Evolutionary conservation across 768 basidiomycete genomes (phyloP).

Genomic region (Rhodotorula kratochvilovae): DNA sequence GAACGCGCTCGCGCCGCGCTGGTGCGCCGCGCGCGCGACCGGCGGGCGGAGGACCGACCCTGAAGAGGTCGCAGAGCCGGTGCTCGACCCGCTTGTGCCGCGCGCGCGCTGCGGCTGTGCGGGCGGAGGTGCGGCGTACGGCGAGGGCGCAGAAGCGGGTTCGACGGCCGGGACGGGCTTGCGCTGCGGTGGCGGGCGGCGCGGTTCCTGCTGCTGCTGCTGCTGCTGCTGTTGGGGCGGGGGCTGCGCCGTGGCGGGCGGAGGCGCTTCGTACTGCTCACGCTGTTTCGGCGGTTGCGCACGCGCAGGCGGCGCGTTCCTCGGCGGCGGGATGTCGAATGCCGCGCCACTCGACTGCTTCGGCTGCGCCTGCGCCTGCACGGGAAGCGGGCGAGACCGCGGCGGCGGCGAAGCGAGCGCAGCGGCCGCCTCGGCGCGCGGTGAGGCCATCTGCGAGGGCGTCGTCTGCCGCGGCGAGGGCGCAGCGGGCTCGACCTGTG

Average conservation of each 20-base stretch:
- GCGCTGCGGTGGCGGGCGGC: background rate
- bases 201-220: background rate
- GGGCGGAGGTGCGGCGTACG: background rate
- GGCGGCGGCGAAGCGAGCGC: constrained; percentile 2
- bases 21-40: constrained; percentile 21
- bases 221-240: background rate
- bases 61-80: background rate
- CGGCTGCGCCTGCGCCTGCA: background rate
- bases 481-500: background rate
- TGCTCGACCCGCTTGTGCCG: background rate
- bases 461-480: background rate
- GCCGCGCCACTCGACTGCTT: background rate
- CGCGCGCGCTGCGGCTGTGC: constrained; percentile 10
- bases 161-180: background rate
- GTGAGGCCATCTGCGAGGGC: background rate
- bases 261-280: constrained; percentile 1
- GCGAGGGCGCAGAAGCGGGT: background rate
- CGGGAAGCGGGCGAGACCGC: background rate
- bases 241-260: background rate
- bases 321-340: background rate
- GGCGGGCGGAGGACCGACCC: constrained; percentile 14
- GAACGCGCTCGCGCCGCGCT: constrained; percentile 30
- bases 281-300: background rate
- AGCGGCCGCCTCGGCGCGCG: background rate
- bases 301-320: background rate